Percentiles rank a stretch among this genome's conserved stretches.
Evolutionary conservation across 2,329 filamentous ascomycete genomes (phyloP).

Genomic region (Hymenoscyphus scutula): DNA sequence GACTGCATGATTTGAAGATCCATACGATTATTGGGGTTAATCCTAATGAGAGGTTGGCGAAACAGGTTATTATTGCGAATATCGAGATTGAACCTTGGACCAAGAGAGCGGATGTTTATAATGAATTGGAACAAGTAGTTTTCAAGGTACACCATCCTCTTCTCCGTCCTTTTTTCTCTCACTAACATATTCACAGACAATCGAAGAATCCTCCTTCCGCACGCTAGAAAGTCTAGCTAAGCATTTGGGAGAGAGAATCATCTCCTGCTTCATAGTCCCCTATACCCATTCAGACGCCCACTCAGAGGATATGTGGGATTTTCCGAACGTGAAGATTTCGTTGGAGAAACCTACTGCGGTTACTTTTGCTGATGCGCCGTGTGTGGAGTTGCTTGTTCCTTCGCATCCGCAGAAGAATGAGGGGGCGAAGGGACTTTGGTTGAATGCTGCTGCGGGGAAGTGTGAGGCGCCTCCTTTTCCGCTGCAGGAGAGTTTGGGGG

Average conservation of each 20-base stretch:
- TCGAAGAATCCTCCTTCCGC: constrained; percentile 57
- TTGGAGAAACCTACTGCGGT: constrained; percentile 74
- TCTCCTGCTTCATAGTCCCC: constrained; percentile 42
- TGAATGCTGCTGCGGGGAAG: background rate
- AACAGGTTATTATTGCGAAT: constrained; percentile 64
- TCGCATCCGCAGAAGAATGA: constrained; percentile 19
- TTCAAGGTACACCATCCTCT: constrained; percentile 8
- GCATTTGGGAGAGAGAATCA: constrained; percentile 46
- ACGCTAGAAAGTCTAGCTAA: constrained; percentile 61
- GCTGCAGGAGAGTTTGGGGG: background rate
- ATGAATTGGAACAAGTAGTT: constrained; percentile 56
- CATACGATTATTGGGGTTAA: constrained; percentile 73
- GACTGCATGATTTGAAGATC: constrained; percentile 56
- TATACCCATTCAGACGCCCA: background rate
- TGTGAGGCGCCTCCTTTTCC: constrained; percentile 1
- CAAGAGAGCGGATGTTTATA: constrained; percentile 50
- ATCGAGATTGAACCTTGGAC: constrained; percentile 55
- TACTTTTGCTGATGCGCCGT: constrained; percentile 67
- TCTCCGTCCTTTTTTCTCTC: background rate
- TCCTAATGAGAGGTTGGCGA: constrained; percentile 62
- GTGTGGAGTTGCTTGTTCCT: constrained; percentile 55
- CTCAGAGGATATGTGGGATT: background rate
- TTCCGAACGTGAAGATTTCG: constrained; percentile 49
- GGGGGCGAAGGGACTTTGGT: constrained; percentile 10
- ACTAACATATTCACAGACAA: constrained; percentile 41